A percentile compares a stretch with the other conserved stretches of the same genome.
Conservation (phyloP, 2,329 filamentous ascomycete species). For the Paramyrothecium sp. region DNA sequence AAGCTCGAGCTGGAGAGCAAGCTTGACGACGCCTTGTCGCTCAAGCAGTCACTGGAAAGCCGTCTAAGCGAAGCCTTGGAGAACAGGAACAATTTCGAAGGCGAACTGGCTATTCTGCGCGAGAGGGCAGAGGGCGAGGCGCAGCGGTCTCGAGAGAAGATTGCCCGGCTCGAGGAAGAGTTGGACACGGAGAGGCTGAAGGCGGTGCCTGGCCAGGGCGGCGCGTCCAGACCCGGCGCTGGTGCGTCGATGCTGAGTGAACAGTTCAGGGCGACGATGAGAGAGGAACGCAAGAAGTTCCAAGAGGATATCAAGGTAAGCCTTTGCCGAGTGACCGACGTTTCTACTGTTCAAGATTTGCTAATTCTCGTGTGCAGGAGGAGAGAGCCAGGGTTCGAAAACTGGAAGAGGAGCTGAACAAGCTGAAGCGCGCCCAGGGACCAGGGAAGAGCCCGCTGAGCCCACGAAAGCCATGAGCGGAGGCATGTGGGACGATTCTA, state of each 20-base stretch:
- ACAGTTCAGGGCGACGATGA: slow-evolving; percentile 55
- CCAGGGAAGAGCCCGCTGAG: slow-evolving; percentile 42
- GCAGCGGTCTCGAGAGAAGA: slow-evolving; percentile 30
- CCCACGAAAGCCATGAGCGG: slow-evolving; percentile 24
- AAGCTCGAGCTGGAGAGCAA: slow-evolving; percentile 42
- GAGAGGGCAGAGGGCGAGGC: slow-evolving; percentile 39
- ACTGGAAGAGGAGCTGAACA: slow-evolving; percentile 49
- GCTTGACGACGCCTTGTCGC: slow-evolving; percentile 21
- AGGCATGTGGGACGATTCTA: not conserved
- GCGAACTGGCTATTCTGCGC: slow-evolving; percentile 19
- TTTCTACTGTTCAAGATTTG: not conserved
- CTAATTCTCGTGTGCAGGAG: slow-evolving; percentile 39
- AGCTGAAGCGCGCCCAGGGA: slow-evolving; percentile 40
- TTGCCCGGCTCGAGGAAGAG: slow-evolving; percentile 46
- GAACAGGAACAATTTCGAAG: slow-evolving; percentile 20
- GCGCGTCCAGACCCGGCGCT: slow-evolving; percentile 31
- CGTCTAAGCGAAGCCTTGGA: slow-evolving; percentile 9
- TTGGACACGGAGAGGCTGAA: slow-evolving; percentile 50
- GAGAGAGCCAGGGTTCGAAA: slow-evolving; percentile 46
- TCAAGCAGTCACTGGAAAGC: slow-evolving; percentile 16
- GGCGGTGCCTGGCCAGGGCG: slow-evolving; percentile 31
- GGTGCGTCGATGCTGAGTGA: slow-evolving; percentile 54
- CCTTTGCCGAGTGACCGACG: slow-evolving; percentile 2
- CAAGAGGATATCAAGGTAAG: slow-evolving; percentile 52
- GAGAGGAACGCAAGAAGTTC: slow-evolving; percentile 56